phyloP scores from a whole-genome alignment of 2,329 filamentous ascomycete genomes.

The Sordariomycetes sp. region DNA sequence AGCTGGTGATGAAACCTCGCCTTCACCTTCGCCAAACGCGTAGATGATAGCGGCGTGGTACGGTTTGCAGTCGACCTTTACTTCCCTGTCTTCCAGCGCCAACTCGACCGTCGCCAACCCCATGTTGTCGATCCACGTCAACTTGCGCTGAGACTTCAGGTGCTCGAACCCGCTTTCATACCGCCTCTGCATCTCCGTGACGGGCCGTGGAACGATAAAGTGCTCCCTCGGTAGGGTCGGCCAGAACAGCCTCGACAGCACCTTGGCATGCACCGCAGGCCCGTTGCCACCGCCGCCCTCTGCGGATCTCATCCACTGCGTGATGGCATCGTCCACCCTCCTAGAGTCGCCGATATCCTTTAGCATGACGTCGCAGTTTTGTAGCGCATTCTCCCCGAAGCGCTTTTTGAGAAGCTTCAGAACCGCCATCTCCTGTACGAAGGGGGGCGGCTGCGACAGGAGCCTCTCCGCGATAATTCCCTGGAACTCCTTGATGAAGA shows the following conservation, averaged over 20 bases:
- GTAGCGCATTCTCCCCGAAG: slow-evolving; percentile 75
- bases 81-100: slow-evolving; percentile 68
- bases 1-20: slow-evolving; percentile 16
- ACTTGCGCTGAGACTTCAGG: slow-evolving; percentile 73
- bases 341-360: slow-evolving; percentile 81
- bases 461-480: slow-evolving; percentile 79
- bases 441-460: slow-evolving; percentile 53
- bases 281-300: slow-evolving; percentile 10
- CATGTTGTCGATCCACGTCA: slow-evolving; percentile 78
- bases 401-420: slow-evolving; percentile 79
- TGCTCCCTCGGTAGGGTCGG: slow-evolving; percentile 63
- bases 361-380: slow-evolving; percentile 96
- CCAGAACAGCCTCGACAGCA: slow-evolving; percentile 91
- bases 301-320: slow-evolving; percentile 6
- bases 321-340: slow-evolving; percentile 46
- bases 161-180: slow-evolving; percentile 70
- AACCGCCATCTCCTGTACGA: slow-evolving; percentile 71
- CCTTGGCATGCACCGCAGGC: slow-evolving; percentile 61
- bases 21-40: slow-evolving; percentile 43
- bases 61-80: slow-evolving; percentile 63
- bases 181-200: slow-evolving; percentile 49
- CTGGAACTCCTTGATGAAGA: slow-evolving; percentile 91
- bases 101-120: slow-evolving; percentile 74
- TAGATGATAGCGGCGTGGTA: slow-evolving; percentile 85
- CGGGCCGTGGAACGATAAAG: slow-evolving; percentile 51